Evolutionary conservation across 1,284 basidiomycete genomes (phyloP).

Genomic region (Microbotryomycetes sp.): DNA sequence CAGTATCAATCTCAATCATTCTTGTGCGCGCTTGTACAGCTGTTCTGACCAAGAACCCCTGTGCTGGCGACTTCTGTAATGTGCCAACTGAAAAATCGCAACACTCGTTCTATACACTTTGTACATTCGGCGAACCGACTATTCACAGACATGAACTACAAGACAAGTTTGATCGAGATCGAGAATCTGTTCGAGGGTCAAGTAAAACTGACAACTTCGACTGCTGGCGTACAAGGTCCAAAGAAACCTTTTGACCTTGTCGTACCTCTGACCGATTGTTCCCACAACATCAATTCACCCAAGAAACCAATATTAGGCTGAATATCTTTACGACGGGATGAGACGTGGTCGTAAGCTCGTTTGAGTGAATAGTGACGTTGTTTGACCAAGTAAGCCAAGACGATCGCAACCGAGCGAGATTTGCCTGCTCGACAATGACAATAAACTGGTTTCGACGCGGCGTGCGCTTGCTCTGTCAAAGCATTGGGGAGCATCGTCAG

Average conservation of each 20-base stretch:
- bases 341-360: constrained; percentile 80
- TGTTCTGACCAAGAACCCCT: too few species aligned
- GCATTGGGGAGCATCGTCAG: constrained; percentile 60
- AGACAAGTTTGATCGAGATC: too few species aligned
- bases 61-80: too few species aligned
- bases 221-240: not conserved
- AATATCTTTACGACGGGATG: constrained; percentile 80
- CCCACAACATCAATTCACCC: constrained; percentile 91
- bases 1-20: too few species aligned
- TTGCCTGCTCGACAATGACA: constrained; percentile 97
- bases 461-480: constrained; percentile 51
- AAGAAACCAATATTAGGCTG: constrained; percentile 99
- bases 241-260: not conserved
- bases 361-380: constrained; percentile 75
- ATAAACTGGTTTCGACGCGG: constrained; percentile 56
- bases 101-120: too few species aligned
- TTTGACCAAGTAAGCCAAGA: constrained; percentile 94
- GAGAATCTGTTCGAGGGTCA: too few species aligned
- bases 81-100: too few species aligned
- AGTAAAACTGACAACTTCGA: not conserved
- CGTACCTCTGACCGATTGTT: constrained; percentile 48
- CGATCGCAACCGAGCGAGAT: constrained; percentile 89
- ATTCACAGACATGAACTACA: too few species aligned
- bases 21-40: too few species aligned
- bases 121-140: too few species aligned